These are phyloP conservation scores for Lodderomyces margitis DNA, from an alignment of 1,139 yeast species.

Conservation along the genomic window DNA sequence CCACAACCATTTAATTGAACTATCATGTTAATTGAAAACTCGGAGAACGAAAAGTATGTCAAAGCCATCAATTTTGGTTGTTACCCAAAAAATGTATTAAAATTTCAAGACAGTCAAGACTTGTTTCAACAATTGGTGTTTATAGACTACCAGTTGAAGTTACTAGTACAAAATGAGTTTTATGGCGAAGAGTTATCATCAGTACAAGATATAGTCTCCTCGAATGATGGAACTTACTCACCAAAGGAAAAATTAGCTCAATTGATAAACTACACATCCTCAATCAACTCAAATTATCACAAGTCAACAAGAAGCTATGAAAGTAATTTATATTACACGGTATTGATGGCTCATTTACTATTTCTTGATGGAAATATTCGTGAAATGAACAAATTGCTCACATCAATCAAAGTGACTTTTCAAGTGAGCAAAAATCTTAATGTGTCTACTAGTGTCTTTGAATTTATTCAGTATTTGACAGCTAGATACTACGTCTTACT, in stretches of 20 bases:
- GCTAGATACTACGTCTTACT: conserved; percentile 36
- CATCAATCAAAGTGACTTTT: conserved; percentile 18
- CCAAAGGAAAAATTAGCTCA: conserved; percentile 27
- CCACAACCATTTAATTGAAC: not conserved
- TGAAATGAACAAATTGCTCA: conserved; percentile 21
- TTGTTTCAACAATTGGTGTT: conserved; percentile 38
- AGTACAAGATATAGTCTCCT: conserved; percentile 14
- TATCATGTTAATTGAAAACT: conserved; percentile 24
- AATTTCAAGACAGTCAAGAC: conserved; percentile 35
- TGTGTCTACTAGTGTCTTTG: conserved; percentile 18
- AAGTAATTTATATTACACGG: conserved; percentile 35
- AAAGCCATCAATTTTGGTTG: conserved; percentile 37
- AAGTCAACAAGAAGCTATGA: conserved; percentile 25
- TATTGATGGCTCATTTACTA: conserved; percentile 37
- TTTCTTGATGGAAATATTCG: conserved; percentile 28
- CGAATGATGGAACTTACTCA: conserved; percentile 16
- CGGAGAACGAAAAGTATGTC: conserved; percentile 23
- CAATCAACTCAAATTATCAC: conserved; percentile 28
- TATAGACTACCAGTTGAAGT: conserved; percentile 41
- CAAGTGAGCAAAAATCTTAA: conserved; percentile 14
- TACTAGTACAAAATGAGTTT: conserved; percentile 33
- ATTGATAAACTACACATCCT: conserved; percentile 30
- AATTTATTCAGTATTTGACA: conserved; percentile 33
- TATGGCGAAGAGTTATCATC: conserved; percentile 28
- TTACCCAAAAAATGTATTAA: conserved; percentile 36